A percentile compares a stretch with the other conserved stretches of the same genome.
These are phyloP conservation scores for Spiraea crenata DNA, from an alignment of 331 rosid genomes.

Conservation along the genomic window DNA sequence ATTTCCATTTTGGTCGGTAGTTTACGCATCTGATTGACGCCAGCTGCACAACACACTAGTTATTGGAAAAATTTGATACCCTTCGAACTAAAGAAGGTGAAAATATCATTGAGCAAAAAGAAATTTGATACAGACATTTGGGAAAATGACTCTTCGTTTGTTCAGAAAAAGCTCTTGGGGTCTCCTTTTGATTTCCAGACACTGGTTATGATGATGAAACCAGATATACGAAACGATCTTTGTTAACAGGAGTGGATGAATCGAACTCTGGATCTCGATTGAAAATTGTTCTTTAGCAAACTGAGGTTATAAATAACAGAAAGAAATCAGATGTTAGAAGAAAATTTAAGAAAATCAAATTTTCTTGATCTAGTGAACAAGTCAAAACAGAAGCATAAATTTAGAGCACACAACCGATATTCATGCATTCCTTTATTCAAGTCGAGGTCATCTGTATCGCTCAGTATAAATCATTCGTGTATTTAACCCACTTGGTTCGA, in stretches of 20 bases:
- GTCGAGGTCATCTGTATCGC: too few relatives aligned
- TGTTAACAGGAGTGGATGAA: not conserved
- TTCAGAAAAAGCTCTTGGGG: constrained; percentile 28
- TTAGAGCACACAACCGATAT: too few relatives aligned
- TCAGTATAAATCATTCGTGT: too few relatives aligned
- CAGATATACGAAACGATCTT: constrained; percentile 29
- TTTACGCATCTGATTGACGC: constrained; percentile 38
- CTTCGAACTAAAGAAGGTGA: not conserved
- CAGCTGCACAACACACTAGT: constrained; percentile 56
- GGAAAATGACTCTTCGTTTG: constrained; percentile 48
- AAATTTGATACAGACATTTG: constrained; percentile 24
- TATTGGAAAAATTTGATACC: constrained; percentile 45
- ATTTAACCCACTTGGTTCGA: too few relatives aligned
- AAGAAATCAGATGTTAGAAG: too few relatives aligned
- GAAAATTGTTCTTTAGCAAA: too few relatives aligned
- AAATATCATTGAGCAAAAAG: not conserved
- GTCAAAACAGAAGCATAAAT: too few relatives aligned
- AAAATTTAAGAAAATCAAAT: too few relatives aligned
- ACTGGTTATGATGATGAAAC: constrained; percentile 35
- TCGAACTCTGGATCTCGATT: too few relatives aligned
- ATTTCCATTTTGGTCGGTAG: constrained; percentile 47
- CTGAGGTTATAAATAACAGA: too few relatives aligned
- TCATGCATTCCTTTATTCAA: too few relatives aligned
- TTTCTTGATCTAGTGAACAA: too few relatives aligned
- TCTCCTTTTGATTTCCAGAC: constrained; percentile 34